Evolutionary conservation across 768 basidiomycete species (phyloP).

Genomic region (Leccinellum luteum): DNA sequence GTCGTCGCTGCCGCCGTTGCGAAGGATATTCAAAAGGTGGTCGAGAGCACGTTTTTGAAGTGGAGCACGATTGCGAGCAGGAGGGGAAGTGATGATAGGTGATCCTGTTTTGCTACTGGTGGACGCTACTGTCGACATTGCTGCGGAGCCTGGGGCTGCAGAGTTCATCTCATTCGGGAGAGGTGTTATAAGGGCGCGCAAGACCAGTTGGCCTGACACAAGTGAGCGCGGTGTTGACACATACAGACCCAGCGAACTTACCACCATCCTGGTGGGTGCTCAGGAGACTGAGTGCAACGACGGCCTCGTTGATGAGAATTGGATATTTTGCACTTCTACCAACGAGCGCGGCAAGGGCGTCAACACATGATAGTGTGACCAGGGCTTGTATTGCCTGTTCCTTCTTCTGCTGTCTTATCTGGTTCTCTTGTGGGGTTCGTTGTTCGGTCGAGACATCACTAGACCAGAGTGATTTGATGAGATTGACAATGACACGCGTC

Average conservation of each 20-base stretch:
- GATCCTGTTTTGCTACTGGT: constrained; percentile 46
- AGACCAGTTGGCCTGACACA: constrained; percentile 55
- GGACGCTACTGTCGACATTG: constrained; percentile 39
- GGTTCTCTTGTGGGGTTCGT: constrained; percentile 31
- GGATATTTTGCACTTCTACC: constrained; percentile 78
- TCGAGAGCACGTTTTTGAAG: constrained; percentile 61
- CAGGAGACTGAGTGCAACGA: constrained; percentile 79
- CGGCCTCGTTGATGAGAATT: constrained; percentile 83
- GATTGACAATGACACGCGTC: constrained; percentile 83
- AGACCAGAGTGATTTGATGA: constrained; percentile 75
- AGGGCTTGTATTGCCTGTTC: constrained; percentile 53
- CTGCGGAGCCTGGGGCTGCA: constrained; percentile 29
- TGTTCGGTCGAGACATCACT: constrained; percentile 37
- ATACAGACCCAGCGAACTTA: constrained; percentile 32
- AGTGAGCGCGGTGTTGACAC: constrained; percentile 2
- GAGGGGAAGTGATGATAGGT: constrained; percentile 45
- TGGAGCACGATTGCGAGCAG: constrained; percentile 35
- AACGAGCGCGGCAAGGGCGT: constrained; percentile 67
- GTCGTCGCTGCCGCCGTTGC: constrained; percentile 36
- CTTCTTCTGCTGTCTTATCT: constrained; percentile 47
- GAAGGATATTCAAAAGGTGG: constrained; percentile 62
- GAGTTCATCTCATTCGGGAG: constrained; percentile 41
- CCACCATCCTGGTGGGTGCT: constrained; percentile 65
- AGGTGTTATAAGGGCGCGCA: constrained; percentile 55
- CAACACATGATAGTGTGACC: constrained; percentile 51